Evolutionary conservation across 2,329 filamentous ascomycete species (phyloP), one percentile per base, ranked within the genome.

Genomic region (Tolypocladium endophyticum): DNA sequence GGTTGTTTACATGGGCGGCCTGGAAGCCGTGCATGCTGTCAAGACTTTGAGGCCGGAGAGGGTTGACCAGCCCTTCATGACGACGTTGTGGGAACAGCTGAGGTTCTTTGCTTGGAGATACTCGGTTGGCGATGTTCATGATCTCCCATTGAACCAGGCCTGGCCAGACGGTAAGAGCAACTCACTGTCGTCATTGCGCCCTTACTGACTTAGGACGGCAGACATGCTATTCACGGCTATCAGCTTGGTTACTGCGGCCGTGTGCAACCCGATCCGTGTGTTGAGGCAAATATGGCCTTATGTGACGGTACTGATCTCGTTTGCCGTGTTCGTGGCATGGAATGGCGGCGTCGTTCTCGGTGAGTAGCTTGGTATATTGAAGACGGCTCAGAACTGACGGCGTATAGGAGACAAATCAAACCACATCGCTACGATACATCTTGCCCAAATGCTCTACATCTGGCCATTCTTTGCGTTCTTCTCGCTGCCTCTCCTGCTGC

Each of bases 401-500:
- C n/a, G 6, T 18, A 4, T 59, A 91, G 90, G 92, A 43, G 94
- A 99, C 74, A 97, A 97, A 75, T 87, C 90, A 33, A 97, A 96
- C 69, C 94, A 99, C 69, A 81, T 94, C 38, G 92, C 92, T 0
- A 94, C 92, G 1, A 77, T 97, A 16, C 93, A 99, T 69, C 76
- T 94, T 6, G 83, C 93, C 0, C 94, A 99, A 74, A 89, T 99
- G 83, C 86, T 97, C 23, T 99, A 99, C 69, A 87, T 97, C 65
- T 96, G 92, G 89, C 88, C 92, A 0, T 89, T 96, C 63, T 87
- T 96, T 60, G 77, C 84, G 41, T 96, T 97, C 76, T 97, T 97
- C 77, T 96, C 92, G 0, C 84, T 86, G 56, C 93, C 94, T 0
- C 78, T 97, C 0, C 74, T 93, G 4, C 63, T 88, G 0, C 83